Evolutionary conservation across 352 stramenopile genomes (phyloP), one percentile per base, ranked within the genome.

Genomic region (Stramenopiles sp.): DNA sequence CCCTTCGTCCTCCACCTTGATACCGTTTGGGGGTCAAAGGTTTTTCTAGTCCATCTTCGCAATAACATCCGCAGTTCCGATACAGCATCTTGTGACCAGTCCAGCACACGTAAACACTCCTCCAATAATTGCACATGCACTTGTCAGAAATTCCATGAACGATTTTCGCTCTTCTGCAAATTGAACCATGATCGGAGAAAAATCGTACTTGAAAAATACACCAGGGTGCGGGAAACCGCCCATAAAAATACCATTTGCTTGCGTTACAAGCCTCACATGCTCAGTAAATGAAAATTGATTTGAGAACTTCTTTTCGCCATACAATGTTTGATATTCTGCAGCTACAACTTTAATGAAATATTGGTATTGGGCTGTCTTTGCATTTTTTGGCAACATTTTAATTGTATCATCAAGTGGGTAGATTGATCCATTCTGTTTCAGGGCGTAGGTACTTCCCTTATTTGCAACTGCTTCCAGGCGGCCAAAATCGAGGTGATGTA

Each of bases 121-220:
- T 67, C 94, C 94, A 81, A 98, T 93, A 81, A 98, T 97, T 75
- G 93, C 94, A 85, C 95, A 96, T 29, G 95, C 84, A 67, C 92
- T 96, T 75, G 94, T 98, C 80, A 97, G 81, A 83, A 97, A 98
- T 86, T 97, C 92, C 85, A 97, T 97, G 87, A 95, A 97, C 83
- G 88, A 89, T 83, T 22, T 25, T 71, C 27, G 22, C 27, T 71
- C 55, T 71, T 71, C 55, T 27, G 22, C 27, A 71, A 71, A 71
- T 22, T 22, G 27, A 27, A 71, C 55, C 55, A 71, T 71, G 55
- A 71, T 71, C 22, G 55, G 55, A 22, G 55, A 71, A 71, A 71
- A 71, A 71, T 71, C 55, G 55, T 71, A 71, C 27, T 71, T 71
- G 27, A 71, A 71, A 27, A 71, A 71, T 27, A 71, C 55, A 71